These are phyloP conservation scores for Citrus mangshanensis DNA, from an alignment of 345 rosid species.

Conservation along the genomic window DNA sequence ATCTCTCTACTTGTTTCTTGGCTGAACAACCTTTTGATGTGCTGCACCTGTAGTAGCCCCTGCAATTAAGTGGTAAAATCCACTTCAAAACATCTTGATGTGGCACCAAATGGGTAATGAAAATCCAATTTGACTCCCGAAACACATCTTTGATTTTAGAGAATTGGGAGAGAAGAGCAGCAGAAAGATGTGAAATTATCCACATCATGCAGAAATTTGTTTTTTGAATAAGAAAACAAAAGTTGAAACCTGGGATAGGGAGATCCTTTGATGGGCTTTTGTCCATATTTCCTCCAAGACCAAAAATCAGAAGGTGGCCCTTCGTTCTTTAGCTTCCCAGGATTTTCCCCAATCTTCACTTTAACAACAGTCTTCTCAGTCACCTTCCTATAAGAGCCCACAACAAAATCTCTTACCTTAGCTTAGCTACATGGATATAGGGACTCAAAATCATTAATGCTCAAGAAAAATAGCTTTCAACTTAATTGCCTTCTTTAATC, in stretches of 20 bases:
- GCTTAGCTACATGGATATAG: too few relatives aligned
- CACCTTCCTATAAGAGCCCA: slow-evolving; percentile 38
- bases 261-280: slow-evolving; percentile 71
- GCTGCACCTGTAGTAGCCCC: slow-evolving; percentile 77
- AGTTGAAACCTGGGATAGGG: slow-evolving; percentile 55
- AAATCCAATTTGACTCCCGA: neutral
- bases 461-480: neutral
- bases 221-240: neutral
- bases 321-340: slow-evolving; percentile 53
- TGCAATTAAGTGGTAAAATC: slow-evolving; percentile 13
- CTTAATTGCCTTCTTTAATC: neutral
- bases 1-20: slow-evolving; percentile 68
- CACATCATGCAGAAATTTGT: neutral
- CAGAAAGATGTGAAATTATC: neutral
- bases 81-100: neutral
- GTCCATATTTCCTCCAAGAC: slow-evolving; percentile 83
- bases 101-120: neutral
- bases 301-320: slow-evolving; percentile 68
- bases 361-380: slow-evolving; percentile 55
- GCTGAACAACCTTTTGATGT: slow-evolving; percentile 75
- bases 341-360: slow-evolving; percentile 47
- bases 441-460: neutral
- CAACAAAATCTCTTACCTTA: neutral
- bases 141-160: neutral
- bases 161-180: neutral